These are phyloP conservation scores for Kodamaea lidongshanica DNA, from an alignment of 805 yeast genomes.

Conservation along the genomic window DNA sequence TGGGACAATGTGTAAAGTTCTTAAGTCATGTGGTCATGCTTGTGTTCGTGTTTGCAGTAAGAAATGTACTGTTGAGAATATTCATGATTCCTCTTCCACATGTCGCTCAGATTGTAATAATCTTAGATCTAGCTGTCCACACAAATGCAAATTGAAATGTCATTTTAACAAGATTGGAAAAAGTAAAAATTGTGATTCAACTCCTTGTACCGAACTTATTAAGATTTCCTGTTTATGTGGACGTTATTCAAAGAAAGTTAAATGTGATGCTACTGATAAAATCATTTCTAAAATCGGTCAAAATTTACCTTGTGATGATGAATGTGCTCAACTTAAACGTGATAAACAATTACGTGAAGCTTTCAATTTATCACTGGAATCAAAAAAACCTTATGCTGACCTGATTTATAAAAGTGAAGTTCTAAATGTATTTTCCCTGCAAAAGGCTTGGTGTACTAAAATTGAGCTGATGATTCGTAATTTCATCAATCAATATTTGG, in stretches of 20 bases:
- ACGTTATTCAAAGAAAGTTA: conserved; percentile 36
- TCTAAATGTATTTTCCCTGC: conserved; percentile 44
- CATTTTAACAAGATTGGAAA: conserved; percentile 44
- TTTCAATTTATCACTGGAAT: conserved; percentile 29
- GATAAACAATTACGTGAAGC: conserved; percentile 61
- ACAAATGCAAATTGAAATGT: conserved; percentile 56
- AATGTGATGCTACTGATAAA: conserved; percentile 51
- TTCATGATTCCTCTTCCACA: conserved; percentile 40
- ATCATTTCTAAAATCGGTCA: conserved; percentile 30
- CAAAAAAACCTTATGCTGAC: conserved; percentile 13
- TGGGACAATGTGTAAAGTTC: conserved; percentile 29
- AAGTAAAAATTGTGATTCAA: conserved; percentile 41
- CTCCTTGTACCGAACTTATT: conserved; percentile 48
- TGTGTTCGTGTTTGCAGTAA: conserved; percentile 55
- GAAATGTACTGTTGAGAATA: conserved; percentile 52
- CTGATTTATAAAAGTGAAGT: conserved; percentile 42
- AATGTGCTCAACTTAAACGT: conserved; percentile 57
- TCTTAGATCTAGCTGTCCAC: conserved; percentile 55
- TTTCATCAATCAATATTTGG: conserved; percentile 38
- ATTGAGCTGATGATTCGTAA: conserved; percentile 50
- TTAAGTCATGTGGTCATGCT: conserved; percentile 36
- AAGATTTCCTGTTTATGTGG: conserved; percentile 61
- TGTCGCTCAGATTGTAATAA: conserved; percentile 60
- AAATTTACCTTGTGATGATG: conserved; percentile 58
- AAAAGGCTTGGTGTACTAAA: conserved; percentile 60